These are phyloP conservation scores for Chlorencoelia australis DNA, from an alignment of 2,329 filamentous ascomycete species.

Conservation along the genomic window DNA sequence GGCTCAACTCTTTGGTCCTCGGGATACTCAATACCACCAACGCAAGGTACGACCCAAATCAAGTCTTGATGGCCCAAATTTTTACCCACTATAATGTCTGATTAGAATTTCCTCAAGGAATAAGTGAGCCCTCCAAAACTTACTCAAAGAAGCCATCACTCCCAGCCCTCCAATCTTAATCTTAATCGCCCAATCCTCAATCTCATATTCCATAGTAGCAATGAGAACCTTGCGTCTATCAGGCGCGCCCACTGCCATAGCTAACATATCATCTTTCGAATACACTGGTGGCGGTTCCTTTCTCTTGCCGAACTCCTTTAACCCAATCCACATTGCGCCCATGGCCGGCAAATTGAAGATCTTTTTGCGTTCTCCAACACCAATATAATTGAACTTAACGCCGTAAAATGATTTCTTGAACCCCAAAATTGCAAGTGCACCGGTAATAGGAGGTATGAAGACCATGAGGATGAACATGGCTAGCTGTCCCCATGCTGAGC, in stretches of 20 bases:
- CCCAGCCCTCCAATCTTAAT: constrained; percentile 61
- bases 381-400: constrained; percentile 47
- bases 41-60: constrained; percentile 51
- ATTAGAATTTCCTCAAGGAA: too few relatives aligned
- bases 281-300: constrained; percentile 6
- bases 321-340: too few relatives aligned
- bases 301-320: too few relatives aligned
- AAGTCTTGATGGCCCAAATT: constrained; percentile 53
- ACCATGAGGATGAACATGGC: constrained; percentile 40
- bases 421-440: constrained; percentile 38
- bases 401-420: constrained; percentile 46
- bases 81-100: constrained; percentile 50
- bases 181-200: constrained; percentile 58
- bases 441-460: constrained; percentile 41
- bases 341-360: too few relatives aligned
- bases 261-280: constrained; percentile 1
- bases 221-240: constrained; percentile 44
- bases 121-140: too few relatives aligned
- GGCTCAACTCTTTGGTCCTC: constrained; percentile 46
- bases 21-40: constrained; percentile 54
- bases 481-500: constrained; percentile 42
- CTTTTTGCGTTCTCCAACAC: constrained; percentile 33
- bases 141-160: too few relatives aligned
- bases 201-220: constrained; percentile 62
- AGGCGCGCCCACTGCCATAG: neutral